Evolutionary conservation across 2,329 filamentous ascomycete species (phyloP), one percentile per base, ranked within the genome.

Genomic region (Ophiostoma novo-ulmi): DNA sequence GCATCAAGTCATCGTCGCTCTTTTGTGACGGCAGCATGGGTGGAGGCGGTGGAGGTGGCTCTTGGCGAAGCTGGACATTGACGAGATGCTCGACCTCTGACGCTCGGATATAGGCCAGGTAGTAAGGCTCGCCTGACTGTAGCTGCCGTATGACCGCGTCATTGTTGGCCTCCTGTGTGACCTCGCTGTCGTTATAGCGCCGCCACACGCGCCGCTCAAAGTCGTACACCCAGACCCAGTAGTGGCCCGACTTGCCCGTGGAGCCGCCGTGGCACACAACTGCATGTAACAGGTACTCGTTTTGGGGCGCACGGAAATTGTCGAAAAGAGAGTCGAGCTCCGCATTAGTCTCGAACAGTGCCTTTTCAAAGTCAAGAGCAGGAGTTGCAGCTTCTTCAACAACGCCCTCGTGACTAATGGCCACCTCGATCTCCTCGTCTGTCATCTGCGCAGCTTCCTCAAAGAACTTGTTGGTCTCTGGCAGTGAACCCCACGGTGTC

Each of bases 141-240:
- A 91, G 84, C 73, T 87, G 84, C 35, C 86, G 83, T 58, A 98
- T 91, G 67, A 97, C 91, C 68, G 90, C 86, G 20, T 84, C 83
- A 8, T 86, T 83, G 75, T 91, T 85, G 36, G 88, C 85, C 71
- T 85, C 83, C 73, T 91, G 88, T 2, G 87, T 89, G 35, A 99
- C 93, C 20, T 85, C 85, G 70, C 90, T 90, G 76, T 99, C 95
- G 78, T 99, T 99, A 83, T 97, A 99, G 77, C 92, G 93, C 71
- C 93, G 89, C 94, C 95, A 99, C 26, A 94, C 83, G 48, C 88
- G 81, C 66, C 88, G 86, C 74, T 89, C 86, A 78, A 97, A 97
- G 80, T 98, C 95, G 77, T 89, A 91, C 74, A 99, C 96, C 85
- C 94, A 97, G 64, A 97, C 93, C 90, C 93, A 97, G 81, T 98